Evolutionary conservation across 2,329 filamentous ascomycete genomes (phyloP).

Genomic region (Epichloe gansuensis): DNA sequence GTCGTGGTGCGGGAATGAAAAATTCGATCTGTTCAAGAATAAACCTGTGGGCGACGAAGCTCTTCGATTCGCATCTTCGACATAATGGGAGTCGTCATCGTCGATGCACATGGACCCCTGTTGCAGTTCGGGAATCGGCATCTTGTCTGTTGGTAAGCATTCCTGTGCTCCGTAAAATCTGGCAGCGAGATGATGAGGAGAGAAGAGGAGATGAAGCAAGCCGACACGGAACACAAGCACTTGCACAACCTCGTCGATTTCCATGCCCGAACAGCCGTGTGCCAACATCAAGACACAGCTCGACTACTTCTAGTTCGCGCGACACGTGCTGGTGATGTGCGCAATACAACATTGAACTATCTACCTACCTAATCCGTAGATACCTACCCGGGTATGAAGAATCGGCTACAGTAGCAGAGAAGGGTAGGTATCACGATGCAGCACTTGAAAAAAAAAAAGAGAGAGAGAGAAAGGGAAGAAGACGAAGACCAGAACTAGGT

Average conservation of each 20-base stretch:
- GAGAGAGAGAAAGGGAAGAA: no score
- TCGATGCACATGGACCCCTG: conserved; percentile 1
- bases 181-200: background rate
- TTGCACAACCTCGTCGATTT: no score
- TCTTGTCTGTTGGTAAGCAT: background rate
- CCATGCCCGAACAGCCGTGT: no score
- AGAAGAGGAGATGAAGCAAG: background rate
- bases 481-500: background rate
- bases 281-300: no score
- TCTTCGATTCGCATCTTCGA: background rate
- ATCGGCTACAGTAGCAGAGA: no score
- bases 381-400: no score
- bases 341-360: no score
- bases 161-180: no score
- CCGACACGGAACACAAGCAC: background rate
- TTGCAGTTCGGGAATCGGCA: background rate
- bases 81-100: background rate
- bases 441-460: background rate
- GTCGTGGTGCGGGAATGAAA: background rate
- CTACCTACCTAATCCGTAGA: no score
- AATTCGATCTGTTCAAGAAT: background rate
- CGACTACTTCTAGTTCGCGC: no score
- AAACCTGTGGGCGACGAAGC: no score
- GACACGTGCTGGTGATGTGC: no score
- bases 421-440: background rate